Evolutionary conservation across 2,329 filamentous ascomycete genomes (phyloP), one percentile per base, ranked within the genome.

Genomic region (Calonectria pauciramosa): DNA sequence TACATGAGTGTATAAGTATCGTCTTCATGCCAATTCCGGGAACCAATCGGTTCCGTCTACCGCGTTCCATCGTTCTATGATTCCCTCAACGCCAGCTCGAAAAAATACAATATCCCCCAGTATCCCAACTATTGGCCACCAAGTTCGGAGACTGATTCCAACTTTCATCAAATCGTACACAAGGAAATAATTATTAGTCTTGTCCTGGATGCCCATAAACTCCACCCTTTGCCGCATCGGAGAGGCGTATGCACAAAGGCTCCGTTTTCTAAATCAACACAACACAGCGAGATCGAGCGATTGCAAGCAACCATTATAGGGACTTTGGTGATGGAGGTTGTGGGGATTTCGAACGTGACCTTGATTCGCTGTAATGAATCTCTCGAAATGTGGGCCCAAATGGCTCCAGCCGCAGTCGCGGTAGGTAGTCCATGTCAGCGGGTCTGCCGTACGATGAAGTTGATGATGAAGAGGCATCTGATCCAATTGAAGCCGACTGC

Each of bases 271-370:
- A 63, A 41, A 38, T 63, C 18, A 56, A 52, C 64, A 47, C 41
- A 56, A 52, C 11, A 56, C 10, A 18, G 36, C 30, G 14, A 32
- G 8, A 34, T 26, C 7, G 26, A 30, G 13, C 28, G 30, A 28
- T 66, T 30, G 26, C 30, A 56, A 64, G 44, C 18, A 60, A 26
- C 16, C 38, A 49, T 79, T 63, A 81, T 64, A 78, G 67, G 23
- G 79, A 80, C 75, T 76, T 80, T 32, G 79, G 79, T 51, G 79
- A 80, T 47, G 75, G 73, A 9, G 80, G 80, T 63, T 79, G 77
- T 20, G 80, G 80, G 66, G 80, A 81, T 74, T 71, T 75, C 44
- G 78, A 77, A 54, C 80, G 80, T 52, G 71, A 72, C 7, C 74
- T 60, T 32, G 79, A 69, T 56, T 70, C 68, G 47, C 79, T 72